phyloP scores from a whole-genome alignment of 495 filamentous ascomycete species.

The Talaromyces ruber region DNA sequence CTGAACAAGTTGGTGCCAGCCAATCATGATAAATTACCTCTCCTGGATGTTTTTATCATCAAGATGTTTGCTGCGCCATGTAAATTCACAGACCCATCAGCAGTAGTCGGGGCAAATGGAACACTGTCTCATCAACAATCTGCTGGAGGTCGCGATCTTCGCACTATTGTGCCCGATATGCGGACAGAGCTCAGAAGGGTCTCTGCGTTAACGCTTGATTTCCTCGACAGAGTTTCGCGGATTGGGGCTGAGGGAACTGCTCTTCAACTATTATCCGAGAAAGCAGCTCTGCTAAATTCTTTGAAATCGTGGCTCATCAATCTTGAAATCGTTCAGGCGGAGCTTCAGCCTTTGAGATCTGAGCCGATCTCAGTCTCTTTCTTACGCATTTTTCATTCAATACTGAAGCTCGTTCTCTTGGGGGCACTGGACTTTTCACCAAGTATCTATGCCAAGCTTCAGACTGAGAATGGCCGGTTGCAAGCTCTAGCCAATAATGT shows the following conservation, averaged over 20 bases:
- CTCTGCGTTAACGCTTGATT: constrained; percentile 21
- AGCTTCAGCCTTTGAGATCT: constrained; percentile 9
- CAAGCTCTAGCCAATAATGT: constrained; percentile 19
- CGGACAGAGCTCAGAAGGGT: constrained; percentile 24
- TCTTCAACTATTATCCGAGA: constrained; percentile 23
- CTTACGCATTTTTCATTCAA: constrained; percentile 23
- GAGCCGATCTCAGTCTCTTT: constrained; percentile 27
- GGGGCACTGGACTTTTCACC: constrained; percentile 20
- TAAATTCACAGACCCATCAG: constrained; percentile 23
- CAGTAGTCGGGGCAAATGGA: constrained; percentile 13
- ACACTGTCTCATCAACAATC: constrained; percentile 14
- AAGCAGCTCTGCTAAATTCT: constrained; percentile 21
- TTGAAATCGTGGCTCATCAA: constrained; percentile 23
- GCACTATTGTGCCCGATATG: constrained; percentile 24
- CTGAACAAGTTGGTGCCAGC: constrained; percentile 17
- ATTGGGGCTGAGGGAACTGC: constrained; percentile 18
- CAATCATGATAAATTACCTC: constrained; percentile 18
- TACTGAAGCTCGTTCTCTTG: constrained; percentile 25
- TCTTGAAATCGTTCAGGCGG: constrained; percentile 19
- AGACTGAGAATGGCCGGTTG: constrained; percentile 20
- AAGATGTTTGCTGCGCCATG: constrained; percentile 29
- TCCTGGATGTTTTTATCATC: constrained; percentile 29
- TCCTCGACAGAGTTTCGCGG: constrained; percentile 23
- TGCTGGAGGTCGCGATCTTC: constrained; percentile 13
- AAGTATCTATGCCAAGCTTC: constrained; percentile 19